Percentiles rank a stretch among this genome's conserved stretches.
Conservation (phyloP, 1,284 basidiomycete genomes). For the Cutaneotrichosporon mucoides region DNA sequence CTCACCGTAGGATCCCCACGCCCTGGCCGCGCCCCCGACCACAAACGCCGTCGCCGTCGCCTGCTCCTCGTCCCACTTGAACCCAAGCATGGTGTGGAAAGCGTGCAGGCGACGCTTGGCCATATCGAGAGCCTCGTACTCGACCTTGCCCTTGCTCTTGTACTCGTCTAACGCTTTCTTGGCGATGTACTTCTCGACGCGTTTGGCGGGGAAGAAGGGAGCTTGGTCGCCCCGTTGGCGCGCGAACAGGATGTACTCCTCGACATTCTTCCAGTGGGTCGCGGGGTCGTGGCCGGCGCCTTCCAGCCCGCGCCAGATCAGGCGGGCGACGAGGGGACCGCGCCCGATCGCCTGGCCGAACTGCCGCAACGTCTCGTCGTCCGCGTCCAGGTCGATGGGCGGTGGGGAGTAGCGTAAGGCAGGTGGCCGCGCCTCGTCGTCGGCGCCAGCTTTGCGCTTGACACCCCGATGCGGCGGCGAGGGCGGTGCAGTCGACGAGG, state of each 20-base stretch:
- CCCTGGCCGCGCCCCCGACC: background rate
- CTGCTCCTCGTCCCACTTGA: background rate
- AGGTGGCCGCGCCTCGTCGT: background rate
- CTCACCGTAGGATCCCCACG: background rate
- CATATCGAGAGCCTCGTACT: background rate
- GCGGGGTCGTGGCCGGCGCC: background rate
- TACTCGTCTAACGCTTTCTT: background rate
- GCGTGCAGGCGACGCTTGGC: background rate
- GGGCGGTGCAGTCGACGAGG: background rate
- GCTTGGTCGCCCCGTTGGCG: background rate
- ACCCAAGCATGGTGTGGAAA: background rate
- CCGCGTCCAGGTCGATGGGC: background rate
- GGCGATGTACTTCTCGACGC: background rate
- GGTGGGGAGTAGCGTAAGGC: background rate
- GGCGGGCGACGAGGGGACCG: background rate
- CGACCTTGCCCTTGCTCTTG: background rate
- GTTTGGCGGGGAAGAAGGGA: background rate
- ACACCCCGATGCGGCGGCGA: background rate
- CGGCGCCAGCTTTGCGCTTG: background rate
- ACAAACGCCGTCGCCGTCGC: background rate
- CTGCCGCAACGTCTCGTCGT: background rate
- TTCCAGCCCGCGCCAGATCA: background rate
- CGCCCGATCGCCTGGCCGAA: background rate
- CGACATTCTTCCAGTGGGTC: background rate
- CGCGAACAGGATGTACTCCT: slow-evolving; percentile 2